Percentiles rank a stretch among this genome's conserved stretches.
These are phyloP conservation scores for Raphanus raphanistrum DNA, from an alignment of 345 rosid species.

Conservation along the genomic window DNA sequence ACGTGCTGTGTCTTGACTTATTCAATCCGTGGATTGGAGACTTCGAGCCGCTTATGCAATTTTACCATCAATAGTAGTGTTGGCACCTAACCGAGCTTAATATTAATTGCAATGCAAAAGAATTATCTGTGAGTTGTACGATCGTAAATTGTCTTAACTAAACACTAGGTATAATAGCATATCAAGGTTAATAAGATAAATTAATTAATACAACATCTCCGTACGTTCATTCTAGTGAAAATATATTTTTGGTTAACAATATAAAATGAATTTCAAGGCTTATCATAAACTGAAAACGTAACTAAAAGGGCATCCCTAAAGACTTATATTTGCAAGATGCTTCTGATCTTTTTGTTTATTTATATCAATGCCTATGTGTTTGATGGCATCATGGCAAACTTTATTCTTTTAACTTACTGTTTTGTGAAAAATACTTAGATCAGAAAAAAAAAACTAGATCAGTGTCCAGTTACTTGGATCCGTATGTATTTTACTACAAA, in stretches of 20 bases:
- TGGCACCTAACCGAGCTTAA: not conserved
- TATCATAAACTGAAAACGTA: not conserved
- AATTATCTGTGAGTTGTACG: not conserved
- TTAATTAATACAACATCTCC: not conserved
- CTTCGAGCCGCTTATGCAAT: not conserved
- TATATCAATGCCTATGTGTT: not conserved
- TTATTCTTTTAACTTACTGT: not conserved
- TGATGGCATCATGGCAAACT: not conserved
- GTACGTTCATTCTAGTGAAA: not conserved
- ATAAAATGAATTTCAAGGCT: not conserved
- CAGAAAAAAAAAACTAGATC: not conserved
- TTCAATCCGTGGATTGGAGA: not conserved
- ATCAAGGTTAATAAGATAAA: not conserved
- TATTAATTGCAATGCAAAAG: not conserved
- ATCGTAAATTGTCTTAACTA: not conserved
- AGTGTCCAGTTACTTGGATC: not conserved
- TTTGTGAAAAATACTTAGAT: not conserved
- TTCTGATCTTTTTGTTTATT: not conserved
- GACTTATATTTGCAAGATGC: not conserved
- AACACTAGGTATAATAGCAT: not conserved
- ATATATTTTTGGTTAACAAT: not conserved
- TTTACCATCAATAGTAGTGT: not conserved
- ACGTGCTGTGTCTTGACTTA: slow-evolving; percentile 15
- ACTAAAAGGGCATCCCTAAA: not conserved
- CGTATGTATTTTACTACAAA: not conserved